Conservation (phyloP, 129 eudicot genomes). For the Smallanthus sonchifolius region DNA sequence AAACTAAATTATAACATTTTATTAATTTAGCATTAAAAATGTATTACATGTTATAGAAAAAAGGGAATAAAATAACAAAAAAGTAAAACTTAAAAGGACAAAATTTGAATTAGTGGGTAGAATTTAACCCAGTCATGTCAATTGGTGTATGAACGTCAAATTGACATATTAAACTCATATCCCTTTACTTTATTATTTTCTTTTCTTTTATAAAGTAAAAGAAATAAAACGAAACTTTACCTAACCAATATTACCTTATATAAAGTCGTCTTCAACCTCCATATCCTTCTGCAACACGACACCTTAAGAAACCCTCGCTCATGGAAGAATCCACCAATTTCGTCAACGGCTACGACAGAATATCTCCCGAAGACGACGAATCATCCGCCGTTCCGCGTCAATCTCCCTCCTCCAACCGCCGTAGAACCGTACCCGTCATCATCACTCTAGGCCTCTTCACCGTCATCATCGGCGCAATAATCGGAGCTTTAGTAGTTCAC, state of each 20-base stretch:
- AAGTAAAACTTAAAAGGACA: too few relatives aligned
- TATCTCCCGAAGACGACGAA: slow-evolving; percentile 33
- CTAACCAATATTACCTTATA: slow-evolving; percentile 1
- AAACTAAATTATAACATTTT: too few relatives aligned
- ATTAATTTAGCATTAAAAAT: too few relatives aligned
- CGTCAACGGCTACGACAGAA: slow-evolving; percentile 53
- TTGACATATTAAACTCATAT: too few relatives aligned
- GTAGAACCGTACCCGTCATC: slow-evolving; percentile 28
- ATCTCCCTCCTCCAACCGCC: slow-evolving; percentile 28
- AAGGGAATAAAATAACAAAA: too few relatives aligned
- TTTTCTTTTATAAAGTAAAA: too few relatives aligned
- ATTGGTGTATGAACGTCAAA: too few relatives aligned
- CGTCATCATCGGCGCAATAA: slow-evolving; percentile 24
- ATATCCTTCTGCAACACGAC: background rate
- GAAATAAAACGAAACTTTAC: background rate
- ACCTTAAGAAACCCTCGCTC: background rate
- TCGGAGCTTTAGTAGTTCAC: slow-evolving; percentile 16
- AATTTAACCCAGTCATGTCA: too few relatives aligned
- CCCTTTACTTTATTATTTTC: background rate
- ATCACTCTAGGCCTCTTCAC: slow-evolving; percentile 24
- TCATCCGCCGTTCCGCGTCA: slow-evolving; percentile 6
- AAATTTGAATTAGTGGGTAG: too few relatives aligned
- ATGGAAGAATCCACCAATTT: slow-evolving; percentile 52
- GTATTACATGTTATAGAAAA: too few relatives aligned
- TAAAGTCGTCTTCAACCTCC: slow-evolving; percentile 10